Conservation (phyloP, 2,329 filamentous ascomycete genomes). For the Apiospora sp. region DNA sequence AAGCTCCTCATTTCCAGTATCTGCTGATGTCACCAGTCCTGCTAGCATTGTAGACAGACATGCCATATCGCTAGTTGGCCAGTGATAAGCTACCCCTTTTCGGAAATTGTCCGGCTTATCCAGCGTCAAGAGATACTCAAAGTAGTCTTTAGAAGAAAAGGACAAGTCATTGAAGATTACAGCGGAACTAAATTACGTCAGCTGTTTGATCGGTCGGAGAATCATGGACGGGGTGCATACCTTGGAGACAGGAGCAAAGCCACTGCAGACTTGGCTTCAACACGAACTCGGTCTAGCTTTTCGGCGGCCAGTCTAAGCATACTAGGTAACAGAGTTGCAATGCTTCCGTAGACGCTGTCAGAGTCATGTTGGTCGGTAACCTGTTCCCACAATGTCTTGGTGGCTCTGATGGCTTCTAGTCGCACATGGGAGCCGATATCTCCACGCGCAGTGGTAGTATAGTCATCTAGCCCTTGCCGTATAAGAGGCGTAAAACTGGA, state of each 20-base stretch:
- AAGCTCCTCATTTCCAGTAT: constrained; percentile 79
- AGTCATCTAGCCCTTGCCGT: constrained; percentile 77
- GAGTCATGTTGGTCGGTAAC: constrained; percentile 27
- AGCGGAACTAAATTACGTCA: constrained; percentile 44
- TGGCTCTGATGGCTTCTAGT: constrained; percentile 79
- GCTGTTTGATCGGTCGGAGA: constrained; percentile 8
- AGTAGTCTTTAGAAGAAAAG: constrained; percentile 69
- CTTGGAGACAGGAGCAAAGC: constrained; percentile 51
- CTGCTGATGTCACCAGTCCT: constrained; percentile 76
- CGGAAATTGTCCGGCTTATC: constrained; percentile 47
- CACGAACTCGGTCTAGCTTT: constrained; percentile 87
- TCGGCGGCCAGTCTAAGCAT: constrained; percentile 79
- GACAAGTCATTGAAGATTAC: constrained; percentile 48
- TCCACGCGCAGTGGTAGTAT: constrained; percentile 87
- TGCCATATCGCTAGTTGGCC: constrained; percentile 39
- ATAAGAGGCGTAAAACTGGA: constrained; percentile 55
- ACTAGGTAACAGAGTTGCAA: constrained; percentile 54
- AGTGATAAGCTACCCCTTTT: constrained; percentile 46
- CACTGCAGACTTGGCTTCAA: constrained; percentile 66
- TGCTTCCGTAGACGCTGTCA: constrained; percentile 27
- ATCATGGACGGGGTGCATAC: constrained; percentile 47
- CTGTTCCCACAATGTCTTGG: constrained; percentile 66
- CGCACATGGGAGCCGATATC: constrained; percentile 90
- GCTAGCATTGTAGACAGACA: constrained; percentile 66
- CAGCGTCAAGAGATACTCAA: constrained; percentile 60